A percentile compares a stretch with the other conserved stretches of the same genome.
phyloP scores from a whole-genome alignment of 257 asterid genomes.

The Przewalskia tangutica region DNA sequence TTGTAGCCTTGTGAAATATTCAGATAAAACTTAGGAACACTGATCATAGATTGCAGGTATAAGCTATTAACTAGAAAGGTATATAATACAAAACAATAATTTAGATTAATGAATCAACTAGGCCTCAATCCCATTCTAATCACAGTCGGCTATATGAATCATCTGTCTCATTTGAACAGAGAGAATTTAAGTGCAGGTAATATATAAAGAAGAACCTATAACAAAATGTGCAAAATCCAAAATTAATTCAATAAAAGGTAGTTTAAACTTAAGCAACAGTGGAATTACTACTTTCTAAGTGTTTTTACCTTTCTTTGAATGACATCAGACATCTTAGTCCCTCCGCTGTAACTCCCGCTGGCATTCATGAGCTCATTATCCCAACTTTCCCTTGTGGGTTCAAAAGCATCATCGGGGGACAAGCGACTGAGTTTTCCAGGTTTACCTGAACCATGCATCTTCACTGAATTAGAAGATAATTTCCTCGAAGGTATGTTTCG shows the following conservation, averaged over 20 bases:
- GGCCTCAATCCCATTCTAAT: background rate
- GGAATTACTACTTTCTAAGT: constrained; percentile 6
- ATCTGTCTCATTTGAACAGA: background rate
- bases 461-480: constrained; percentile 26
- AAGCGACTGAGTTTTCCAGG: constrained; percentile 38
- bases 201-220: background rate
- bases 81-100: background rate
- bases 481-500: constrained; percentile 45
- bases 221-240: constrained; percentile 1
- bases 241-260: background rate
- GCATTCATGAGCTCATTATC: constrained; percentile 40
- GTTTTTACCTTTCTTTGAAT: constrained; percentile 67
- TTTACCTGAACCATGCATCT: constrained; percentile 38
- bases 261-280: background rate
- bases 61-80: background rate
- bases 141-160: background rate
- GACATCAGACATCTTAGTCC: constrained; percentile 63
- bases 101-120: background rate
- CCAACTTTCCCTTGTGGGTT: constrained; percentile 40
- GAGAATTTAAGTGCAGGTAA: background rate
- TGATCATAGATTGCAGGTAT: background rate
- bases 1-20: background rate
- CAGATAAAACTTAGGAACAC: background rate
- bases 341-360: constrained; percentile 41
- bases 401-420: constrained; percentile 45